Base-by-base conservation (phyloP, 106 monocot genomes). In the Amphibolis antarctica region DNA sequence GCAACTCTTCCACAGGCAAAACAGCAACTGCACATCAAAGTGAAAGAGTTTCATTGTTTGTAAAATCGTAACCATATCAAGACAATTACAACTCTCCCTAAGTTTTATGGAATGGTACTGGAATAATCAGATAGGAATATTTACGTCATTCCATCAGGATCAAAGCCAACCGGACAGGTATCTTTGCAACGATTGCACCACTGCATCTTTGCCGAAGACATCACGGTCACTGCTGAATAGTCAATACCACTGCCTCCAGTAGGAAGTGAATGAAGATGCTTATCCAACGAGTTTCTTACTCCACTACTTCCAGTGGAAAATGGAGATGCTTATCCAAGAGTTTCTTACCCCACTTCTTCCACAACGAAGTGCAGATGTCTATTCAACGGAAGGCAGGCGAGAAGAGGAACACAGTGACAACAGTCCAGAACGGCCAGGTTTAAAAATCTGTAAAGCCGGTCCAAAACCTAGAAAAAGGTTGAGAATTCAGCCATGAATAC, bases 1-100 rank as follows among this genome's bases (percentile, higher is more conserved):
- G 88, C 44, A 62, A 93, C 63, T 65, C 72, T 85, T 25, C 93
- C 93, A 24, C 93, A 93, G 10, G 21, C 52, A 14, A 13, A 25
- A 54, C 93, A 93, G 59, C 81, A 85, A 61, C 93, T 92, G 70
- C 46, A 29, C 6, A 1, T 43, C 23, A 48, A 49, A 47, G n/a
- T 22, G 26, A 26, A 12, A 47, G 17, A 60, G 14, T 14, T 12
- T 12, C 19, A 26, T 19, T 12, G 44, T 30, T 14, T 10, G 7
- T 57, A 19, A 1, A 24, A 1, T 10, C 12, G 14, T 24, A 19
- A 25, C 6, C 3, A 28, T 21, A 23, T 2, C 9, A 19, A 44
- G 27, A 44, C 14, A 65, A 26, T 15, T 47, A 65, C 7, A 7
- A 10, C 0, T 18, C 12, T 6, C 13, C 1, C n/a, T n/a, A n/a